Conservation (phyloP, 73 alveolate species). For the Tetrahymena elliotti region DNA sequence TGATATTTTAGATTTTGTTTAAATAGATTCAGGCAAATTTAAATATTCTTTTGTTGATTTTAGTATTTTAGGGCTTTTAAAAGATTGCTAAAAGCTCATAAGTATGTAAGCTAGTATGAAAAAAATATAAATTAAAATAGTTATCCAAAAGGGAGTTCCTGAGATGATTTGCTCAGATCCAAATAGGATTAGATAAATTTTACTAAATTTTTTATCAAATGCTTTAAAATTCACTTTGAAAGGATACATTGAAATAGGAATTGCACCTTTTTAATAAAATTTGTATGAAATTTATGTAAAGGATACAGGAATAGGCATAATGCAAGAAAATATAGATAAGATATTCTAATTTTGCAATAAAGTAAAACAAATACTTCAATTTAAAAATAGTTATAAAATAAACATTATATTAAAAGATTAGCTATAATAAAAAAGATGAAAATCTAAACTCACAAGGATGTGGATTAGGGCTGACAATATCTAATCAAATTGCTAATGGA, state of each 20-base stretch:
- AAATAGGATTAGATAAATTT: neutral
- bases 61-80: neutral
- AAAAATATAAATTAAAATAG: neutral
- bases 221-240: neutral
- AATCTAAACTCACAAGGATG: neutral
- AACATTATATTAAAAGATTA: neutral
- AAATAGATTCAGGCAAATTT: constrained; percentile 9
- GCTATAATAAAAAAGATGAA: neutral
- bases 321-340: neutral
- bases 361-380: neutral
- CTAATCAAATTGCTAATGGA: neutral
- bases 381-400: neutral
- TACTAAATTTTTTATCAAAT: neutral
- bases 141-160: neutral
- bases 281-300: neutral
- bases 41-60: neutral
- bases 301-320: neutral
- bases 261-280: neutral
- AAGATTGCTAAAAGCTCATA: neutral
- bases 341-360: neutral
- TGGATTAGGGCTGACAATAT: neutral
- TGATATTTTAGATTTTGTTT: constrained; percentile 33
- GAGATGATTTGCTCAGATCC: neutral
- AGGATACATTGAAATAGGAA: neutral
- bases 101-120: neutral